Conservation (phyloP, 1,139 yeast species). For the Debaryomyces sp. region DNA sequence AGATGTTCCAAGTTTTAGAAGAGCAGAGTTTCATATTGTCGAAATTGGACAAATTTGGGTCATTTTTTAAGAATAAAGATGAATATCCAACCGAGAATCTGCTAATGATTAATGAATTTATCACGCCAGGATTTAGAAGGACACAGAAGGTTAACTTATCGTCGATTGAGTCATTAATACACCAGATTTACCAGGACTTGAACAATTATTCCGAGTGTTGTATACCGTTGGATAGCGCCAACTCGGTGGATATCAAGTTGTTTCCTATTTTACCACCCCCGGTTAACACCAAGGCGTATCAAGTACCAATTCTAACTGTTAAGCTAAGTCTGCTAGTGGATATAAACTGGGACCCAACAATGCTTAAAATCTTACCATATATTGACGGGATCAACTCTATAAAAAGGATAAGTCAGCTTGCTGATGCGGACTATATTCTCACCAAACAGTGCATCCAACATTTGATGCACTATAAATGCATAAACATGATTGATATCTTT, state of each 20-base stretch:
- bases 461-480: conserved; percentile 84
- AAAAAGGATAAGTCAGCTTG: conserved; percentile 71
- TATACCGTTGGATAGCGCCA: conserved; percentile 88
- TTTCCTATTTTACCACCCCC: conserved; percentile 90
- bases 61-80: conserved; percentile 35
- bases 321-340: conserved; percentile 72
- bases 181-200: conserved; percentile 88
- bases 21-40: conserved; percentile 84
- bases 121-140: conserved; percentile 45
- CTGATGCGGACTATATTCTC: conserved; percentile 77
- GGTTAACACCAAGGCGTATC: conserved; percentile 67
- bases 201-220: conserved; percentile 95
- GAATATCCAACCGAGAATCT: conserved; percentile 5
- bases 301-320: conserved; percentile 89
- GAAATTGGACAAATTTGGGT: conserved; percentile 40
- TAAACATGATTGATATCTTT: conserved; percentile 80
- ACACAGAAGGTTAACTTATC: conserved; percentile 50
- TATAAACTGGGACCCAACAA: conserved; percentile 96
- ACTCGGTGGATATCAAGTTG: conserved; percentile 87
- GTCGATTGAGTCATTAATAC: conserved; percentile 77
- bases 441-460: conserved; percentile 91
- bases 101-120: neutral
- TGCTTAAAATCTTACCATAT: conserved; percentile 82
- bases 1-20: conserved; percentile 87
- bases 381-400: conserved; percentile 89